Conservation (phyloP, 495 filamentous ascomycete species). For the Talaromyces thailandensis region DNA sequence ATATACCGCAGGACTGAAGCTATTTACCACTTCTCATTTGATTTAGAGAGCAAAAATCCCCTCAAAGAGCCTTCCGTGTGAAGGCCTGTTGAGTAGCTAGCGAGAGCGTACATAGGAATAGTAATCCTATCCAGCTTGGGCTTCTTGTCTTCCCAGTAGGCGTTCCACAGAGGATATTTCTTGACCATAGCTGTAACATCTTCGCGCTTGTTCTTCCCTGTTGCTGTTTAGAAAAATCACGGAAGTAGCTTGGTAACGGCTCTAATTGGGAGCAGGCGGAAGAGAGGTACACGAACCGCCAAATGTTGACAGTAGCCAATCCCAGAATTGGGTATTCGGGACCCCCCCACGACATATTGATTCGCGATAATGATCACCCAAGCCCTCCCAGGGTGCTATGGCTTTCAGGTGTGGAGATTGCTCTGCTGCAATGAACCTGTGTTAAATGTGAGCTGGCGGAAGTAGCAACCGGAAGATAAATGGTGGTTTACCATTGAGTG, state of each 20-base stretch:
- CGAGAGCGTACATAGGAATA: constrained; percentile 16
- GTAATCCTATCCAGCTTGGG: constrained; percentile 8
- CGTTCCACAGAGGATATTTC: constrained; percentile 9
- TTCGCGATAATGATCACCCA: constrained; percentile 29
- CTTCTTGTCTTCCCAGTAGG: constrained; percentile 19
- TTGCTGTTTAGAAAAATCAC: too few species aligned
- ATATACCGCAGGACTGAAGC: not conserved
- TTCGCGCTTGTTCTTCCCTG: too few species aligned
- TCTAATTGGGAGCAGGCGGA: not conserved
- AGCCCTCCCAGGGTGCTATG: constrained; percentile 34
- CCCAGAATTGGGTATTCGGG: constrained; percentile 3
- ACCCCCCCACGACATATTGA: constrained; percentile 11
- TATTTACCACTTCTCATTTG: constrained; percentile 17
- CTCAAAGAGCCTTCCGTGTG: constrained; percentile 12
- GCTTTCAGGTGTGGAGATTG: constrained; percentile 26
- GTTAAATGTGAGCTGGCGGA: too few species aligned
- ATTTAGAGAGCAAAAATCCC: constrained; percentile 7
- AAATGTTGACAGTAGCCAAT: constrained; percentile 6
- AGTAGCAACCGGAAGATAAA: not conserved
- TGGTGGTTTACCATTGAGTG: constrained; percentile 20
- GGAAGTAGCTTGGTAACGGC: not conserved
- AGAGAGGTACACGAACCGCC: not conserved
- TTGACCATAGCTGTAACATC: constrained; percentile 9
- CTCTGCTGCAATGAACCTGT: constrained; percentile 19
- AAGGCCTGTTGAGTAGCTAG: constrained; percentile 13